Evolutionary conservation across 371 early-diverging fungal genomes (phyloP).

Genomic region (Mucor plumbeus): DNA sequence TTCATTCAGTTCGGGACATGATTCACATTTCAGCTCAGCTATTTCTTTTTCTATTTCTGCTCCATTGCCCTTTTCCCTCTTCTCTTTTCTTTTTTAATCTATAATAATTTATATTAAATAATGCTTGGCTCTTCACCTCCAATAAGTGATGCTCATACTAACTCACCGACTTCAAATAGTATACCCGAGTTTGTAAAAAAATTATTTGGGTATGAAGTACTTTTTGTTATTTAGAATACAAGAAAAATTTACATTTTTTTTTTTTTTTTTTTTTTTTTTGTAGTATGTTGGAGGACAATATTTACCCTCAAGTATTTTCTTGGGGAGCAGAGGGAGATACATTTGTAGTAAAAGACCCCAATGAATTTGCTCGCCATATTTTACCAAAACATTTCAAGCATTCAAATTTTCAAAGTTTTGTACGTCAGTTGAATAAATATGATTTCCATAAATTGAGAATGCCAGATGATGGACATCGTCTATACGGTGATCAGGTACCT

Average conservation of each 20-base stretch:
- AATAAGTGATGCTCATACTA: conserved; percentile 10
- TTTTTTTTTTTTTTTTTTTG: neutral
- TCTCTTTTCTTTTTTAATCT: neutral
- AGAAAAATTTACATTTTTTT: neutral
- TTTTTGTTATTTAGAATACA: neutral
- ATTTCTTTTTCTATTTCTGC: conserved; percentile 11
- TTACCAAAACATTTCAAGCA: conserved; percentile 94
- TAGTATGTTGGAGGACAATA: conserved; percentile 72
- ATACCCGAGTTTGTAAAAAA: conserved; percentile 60
- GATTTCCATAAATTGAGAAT: conserved; percentile 82
- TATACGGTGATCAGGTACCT: conserved; percentile 71
- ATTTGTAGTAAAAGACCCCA: conserved; percentile 84
- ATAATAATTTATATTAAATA: neutral
- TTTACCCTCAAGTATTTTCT: conserved; percentile 65
- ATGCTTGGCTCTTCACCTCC: conserved; percentile 18
- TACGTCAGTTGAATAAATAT: conserved; percentile 96
- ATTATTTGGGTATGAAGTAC: conserved; percentile 40
- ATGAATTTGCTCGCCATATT: conserved; percentile 72
- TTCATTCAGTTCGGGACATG: neutral
- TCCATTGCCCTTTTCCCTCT: neutral
- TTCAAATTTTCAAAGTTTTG: conserved; percentile 92
- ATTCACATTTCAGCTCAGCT: conserved; percentile 2
- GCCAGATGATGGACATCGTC: conserved; percentile 60
- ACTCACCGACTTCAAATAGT: conserved; percentile 18
- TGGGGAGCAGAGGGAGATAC: conserved; percentile 84